Evolutionary conservation across 495 filamentous ascomycete species (phyloP), one percentile per base, ranked within the genome.

Genomic region (Hypomontagnella submonticulosa): DNA sequence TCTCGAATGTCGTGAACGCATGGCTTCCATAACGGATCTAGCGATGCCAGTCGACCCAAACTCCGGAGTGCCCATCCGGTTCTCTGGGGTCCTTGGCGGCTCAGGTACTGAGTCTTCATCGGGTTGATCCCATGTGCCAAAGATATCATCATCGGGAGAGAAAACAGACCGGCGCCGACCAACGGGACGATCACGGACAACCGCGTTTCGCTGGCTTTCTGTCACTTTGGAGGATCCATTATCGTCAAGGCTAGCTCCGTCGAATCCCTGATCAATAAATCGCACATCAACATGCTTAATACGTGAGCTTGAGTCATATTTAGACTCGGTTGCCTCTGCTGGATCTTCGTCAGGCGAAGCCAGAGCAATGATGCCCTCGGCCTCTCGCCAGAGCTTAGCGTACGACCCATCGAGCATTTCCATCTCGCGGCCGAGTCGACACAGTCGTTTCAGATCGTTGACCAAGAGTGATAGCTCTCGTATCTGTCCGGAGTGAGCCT

Each of bases 401-500:
- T 87, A 85, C 2, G 84, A 76, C 0, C 90, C 90, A 57, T 82
- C 69, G 19, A 90, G 76, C 47, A 94, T 80, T 33, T 84, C 84
- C 69, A 91, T 83, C 33, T 88, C 84, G 44, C 84, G 86, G 6
- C 87, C 92, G 19, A 90, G 87, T 57, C 92, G 92, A 47, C 93
- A 81, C 50, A 95, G 84, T 72, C 93, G 88, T 67, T 82, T 81
- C 56, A 83, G 57, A 66, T 82, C 80, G 44, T 83, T 83, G 44
- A 96, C 92, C 9, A 96, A 77, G 16, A 94, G 73, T 8, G 90
- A 93, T 48, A 96, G 77, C 74, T 96, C 92, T 40, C 92, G 87
- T 13, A 96, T 92, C 60, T 93, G 91, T 18, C 91, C 92, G 34
- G 92, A 91, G 71, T 96, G 91, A 12, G 91, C 92, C 67, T 88